Base-by-base conservation (phyloP, 2,329 filamentous ascomycete genomes). In the Sporothrix curviconia region DNA sequence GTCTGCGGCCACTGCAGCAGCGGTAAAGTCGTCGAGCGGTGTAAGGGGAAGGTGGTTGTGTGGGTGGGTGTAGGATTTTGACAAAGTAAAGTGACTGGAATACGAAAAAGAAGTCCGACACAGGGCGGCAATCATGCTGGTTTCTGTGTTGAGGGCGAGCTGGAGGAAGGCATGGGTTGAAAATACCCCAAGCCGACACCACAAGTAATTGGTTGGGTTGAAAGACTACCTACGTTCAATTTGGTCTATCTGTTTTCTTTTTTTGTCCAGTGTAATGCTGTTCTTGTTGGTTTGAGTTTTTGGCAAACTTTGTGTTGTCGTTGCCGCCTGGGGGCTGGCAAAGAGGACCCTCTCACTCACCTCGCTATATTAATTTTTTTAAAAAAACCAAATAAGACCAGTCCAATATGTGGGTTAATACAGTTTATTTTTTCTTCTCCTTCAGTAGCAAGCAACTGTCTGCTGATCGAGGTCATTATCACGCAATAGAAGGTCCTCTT, bases 1-100 rank as follows among this genome's bases (percentile, higher is more conserved):
- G n/a, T n/a, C 71, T 70, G 65, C 73, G 76, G 67, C 67, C 30
- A 22, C 9, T 49, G 22, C 22, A 39, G 34, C 22, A 47, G 15
- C 42, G 43, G 53, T 32, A 40, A 40, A 28, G 32, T 32, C 28
- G 11, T 32, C 6, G n/a, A 28, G 14, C 42, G 22, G 32, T 14
- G 36, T n/a, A 49, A 22, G 15, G 8, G 4, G 19, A 12, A 30
- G 14, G 37, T 15, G 39, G 7, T 43, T 14, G n/a, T n/a, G 30
- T 15, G 14, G 25, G 11, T 40, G 11, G 28, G 28, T 6, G 11
- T 5, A 32, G 28, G 11, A 32, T 5, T 32, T 24, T 24, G 24
- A 25, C 19, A 22, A 14, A 30, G 4, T 3, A 25, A 40, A 2
- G 14, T 4, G 24, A 22, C 4, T 3, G 3, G 15, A 39, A 15